Evolutionary conservation across 169 alveolate genomes (phyloP).

Genomic region (Eimeria brunetti): DNA sequence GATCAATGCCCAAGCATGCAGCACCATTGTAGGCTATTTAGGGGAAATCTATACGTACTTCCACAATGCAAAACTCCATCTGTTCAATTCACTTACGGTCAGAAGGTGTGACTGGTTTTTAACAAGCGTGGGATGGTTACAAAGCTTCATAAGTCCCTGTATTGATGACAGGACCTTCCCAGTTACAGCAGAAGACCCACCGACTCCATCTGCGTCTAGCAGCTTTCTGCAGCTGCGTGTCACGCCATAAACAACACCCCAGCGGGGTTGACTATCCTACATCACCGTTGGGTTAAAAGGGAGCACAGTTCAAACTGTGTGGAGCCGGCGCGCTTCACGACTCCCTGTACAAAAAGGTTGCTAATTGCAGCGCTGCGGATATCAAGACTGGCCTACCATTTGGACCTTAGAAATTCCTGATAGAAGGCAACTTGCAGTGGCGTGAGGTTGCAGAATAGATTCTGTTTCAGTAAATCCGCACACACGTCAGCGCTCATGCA

Average conservation of each 20-base stretch:
- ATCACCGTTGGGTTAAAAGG: not conserved
- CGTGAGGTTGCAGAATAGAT: constrained; percentile 91
- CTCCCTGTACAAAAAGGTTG: not conserved
- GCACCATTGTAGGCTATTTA: not conserved
- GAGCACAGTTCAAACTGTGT: not conserved
- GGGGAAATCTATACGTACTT: not conserved
- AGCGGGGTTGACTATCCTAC: constrained; percentile 70
- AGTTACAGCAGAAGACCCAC: constrained; percentile 79
- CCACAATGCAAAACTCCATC: not conserved
- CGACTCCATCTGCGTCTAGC: constrained; percentile 81
- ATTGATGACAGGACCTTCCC: constrained; percentile 88
- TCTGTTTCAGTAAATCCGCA: constrained; percentile 65
- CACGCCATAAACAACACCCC: constrained; percentile 47
- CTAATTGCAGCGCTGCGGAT: not conserved
- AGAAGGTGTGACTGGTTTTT: constrained; percentile 64
- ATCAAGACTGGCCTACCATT: constrained; percentile 21
- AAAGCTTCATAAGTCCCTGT: constrained; percentile 91
- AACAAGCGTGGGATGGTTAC: constrained; percentile 91
- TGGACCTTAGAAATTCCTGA: constrained; percentile 85
- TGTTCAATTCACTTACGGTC: constrained; percentile 9
- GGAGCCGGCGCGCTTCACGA: not conserved
- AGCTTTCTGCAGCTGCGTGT: constrained; percentile 86
- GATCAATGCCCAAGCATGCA: not conserved
- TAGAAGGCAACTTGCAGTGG: constrained; percentile 90
- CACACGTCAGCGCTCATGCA: not conserved